Percentiles rank a stretch among this genome's conserved stretches.
These are phyloP conservation scores for Oehlia diaphana DNA, from an alignment of 192 early-diverging fungal species.

Conservation along the genomic window DNA sequence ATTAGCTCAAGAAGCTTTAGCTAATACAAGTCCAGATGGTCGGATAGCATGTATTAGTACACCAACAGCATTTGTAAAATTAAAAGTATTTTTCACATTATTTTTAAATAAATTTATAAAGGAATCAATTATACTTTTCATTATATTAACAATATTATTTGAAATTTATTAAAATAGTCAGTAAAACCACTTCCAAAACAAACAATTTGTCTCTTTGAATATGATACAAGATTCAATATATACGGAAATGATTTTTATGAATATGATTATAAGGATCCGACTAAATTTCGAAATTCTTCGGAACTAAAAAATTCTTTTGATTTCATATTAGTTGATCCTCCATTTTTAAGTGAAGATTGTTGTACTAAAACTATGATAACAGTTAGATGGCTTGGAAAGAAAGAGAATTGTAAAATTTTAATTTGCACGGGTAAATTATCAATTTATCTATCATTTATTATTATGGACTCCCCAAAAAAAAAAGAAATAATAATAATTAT, in stretches of 20 bases:
- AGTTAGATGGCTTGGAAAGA: slow-evolving; percentile 50
- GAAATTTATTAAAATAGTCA: slow-evolving; percentile 31
- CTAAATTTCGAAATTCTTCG: slow-evolving; percentile 44
- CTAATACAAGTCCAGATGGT: slow-evolving; percentile 39
- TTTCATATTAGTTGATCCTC: slow-evolving; percentile 76
- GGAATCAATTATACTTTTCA: neutral
- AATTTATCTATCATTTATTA: neutral
- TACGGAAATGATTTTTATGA: slow-evolving; percentile 67
- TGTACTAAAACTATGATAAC: slow-evolving; percentile 66
- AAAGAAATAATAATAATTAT: neutral
- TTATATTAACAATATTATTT: neutral
- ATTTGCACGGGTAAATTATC: slow-evolving; percentile 53
- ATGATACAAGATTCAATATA: slow-evolving; percentile 70
- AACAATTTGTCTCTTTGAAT: slow-evolving; percentile 69
- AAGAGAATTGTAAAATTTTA: slow-evolving; percentile 50
- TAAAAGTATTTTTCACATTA: slow-evolving; percentile 47
- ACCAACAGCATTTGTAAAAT: slow-evolving; percentile 63
- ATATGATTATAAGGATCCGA: slow-evolving; percentile 75
- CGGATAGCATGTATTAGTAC: slow-evolving; percentile 60
- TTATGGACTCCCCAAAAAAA: neutral
- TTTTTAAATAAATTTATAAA: neutral
- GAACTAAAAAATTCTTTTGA: slow-evolving; percentile 57
- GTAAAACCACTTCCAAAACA: slow-evolving; percentile 35
- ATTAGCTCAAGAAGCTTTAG: slow-evolving; percentile 38
- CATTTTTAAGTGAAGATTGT: slow-evolving; percentile 78